phyloP scores from a whole-genome alignment of 1,284 basidiomycete genomes.

The Pyrrhoderma noxium region DNA sequence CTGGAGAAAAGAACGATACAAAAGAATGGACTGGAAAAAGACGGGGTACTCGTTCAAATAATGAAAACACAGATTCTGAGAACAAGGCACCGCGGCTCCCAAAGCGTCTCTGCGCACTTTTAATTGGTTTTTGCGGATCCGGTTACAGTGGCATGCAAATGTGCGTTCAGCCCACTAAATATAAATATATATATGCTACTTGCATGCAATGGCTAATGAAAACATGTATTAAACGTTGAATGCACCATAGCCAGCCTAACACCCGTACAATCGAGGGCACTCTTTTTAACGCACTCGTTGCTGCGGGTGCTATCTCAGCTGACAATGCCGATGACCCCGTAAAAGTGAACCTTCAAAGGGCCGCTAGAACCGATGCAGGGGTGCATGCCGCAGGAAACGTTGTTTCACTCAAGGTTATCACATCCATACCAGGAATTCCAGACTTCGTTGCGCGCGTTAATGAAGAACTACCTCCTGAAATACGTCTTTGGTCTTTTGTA shows the following conservation, averaged over 20 bases:
- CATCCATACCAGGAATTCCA: conserved; percentile 60
- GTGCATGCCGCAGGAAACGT: conserved; percentile 97
- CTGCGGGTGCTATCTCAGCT: conserved; percentile 84
- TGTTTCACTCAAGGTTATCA: conserved; percentile 87
- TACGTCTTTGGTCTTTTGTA: conserved; percentile 89
- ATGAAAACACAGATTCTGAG: conserved; percentile 24
- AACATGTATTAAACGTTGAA: conserved; percentile 3
- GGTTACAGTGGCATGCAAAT: conserved; percentile 95
- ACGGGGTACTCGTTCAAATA: conserved; percentile 11
- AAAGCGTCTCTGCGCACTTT: conserved; percentile 65
- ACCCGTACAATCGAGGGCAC: conserved; percentile 87
- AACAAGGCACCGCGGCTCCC: conserved; percentile 49
- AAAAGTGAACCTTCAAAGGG: conserved; percentile 83
- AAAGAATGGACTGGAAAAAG: conserved; percentile 6
- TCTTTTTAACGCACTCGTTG: conserved; percentile 83
- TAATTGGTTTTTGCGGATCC: conserved; percentile 75
- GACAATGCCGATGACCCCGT: conserved; percentile 91
- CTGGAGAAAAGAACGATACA: conserved; percentile 3
- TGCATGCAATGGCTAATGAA: neutral
- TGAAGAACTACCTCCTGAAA: conserved; percentile 79
- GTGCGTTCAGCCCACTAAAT: conserved; percentile 41
- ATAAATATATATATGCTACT: neutral
- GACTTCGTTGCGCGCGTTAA: conserved; percentile 79
- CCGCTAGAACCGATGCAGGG: conserved; percentile 94
- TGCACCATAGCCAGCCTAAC: conserved; percentile 39